Conservation (phyloP, 1,284 basidiomycete species). For the Agroathelia rolfsii region DNA sequence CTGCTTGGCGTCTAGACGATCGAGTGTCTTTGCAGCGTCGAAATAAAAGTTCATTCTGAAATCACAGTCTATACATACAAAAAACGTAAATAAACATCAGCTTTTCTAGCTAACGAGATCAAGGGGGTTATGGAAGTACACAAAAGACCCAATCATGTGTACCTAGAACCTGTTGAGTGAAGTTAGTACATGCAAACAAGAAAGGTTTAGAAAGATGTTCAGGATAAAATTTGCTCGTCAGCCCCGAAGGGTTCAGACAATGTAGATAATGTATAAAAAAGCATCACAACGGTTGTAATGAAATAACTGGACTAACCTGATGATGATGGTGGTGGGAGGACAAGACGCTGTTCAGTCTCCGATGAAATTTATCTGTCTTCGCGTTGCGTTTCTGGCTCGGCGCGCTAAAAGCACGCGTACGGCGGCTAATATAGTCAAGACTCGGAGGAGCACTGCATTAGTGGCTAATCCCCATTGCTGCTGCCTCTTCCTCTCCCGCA, state of each 20-base stretch:
- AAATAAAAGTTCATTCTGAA: slow-evolving; percentile 87
- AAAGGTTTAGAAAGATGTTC: slow-evolving; percentile 16
- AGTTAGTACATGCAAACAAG: slow-evolving; percentile 1
- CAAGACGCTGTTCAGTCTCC: background rate
- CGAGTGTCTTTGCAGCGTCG: slow-evolving; percentile 72
- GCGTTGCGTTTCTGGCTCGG: slow-evolving; percentile 16
- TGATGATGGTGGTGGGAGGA: slow-evolving; percentile 3
- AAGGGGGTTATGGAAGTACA: slow-evolving; percentile 10
- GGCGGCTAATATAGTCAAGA: too few species aligned
- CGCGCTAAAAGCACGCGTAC: slow-evolving; percentile 20
- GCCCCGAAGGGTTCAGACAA: slow-evolving; percentile 51
- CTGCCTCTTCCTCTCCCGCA: slow-evolving; percentile 16
- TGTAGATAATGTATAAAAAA: slow-evolving; percentile 69
- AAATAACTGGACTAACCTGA: slow-evolving; percentile 8
- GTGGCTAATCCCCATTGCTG: too few species aligned
- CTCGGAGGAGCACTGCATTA: too few species aligned
- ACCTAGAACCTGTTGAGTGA: background rate
- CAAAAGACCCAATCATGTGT: slow-evolving; percentile 6
- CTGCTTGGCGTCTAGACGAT: slow-evolving; percentile 76
- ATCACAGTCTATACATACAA: slow-evolving; percentile 27
- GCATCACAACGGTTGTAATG: slow-evolving; percentile 41
- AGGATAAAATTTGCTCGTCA: slow-evolving; percentile 34
- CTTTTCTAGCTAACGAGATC: too few species aligned
- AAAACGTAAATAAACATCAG: slow-evolving; percentile 15
- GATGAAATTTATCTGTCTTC: slow-evolving; percentile 1